These are phyloP conservation scores for Ustilago nuda DNA, from an alignment of 1,284 basidiomycete genomes.

Conservation along the genomic window DNA sequence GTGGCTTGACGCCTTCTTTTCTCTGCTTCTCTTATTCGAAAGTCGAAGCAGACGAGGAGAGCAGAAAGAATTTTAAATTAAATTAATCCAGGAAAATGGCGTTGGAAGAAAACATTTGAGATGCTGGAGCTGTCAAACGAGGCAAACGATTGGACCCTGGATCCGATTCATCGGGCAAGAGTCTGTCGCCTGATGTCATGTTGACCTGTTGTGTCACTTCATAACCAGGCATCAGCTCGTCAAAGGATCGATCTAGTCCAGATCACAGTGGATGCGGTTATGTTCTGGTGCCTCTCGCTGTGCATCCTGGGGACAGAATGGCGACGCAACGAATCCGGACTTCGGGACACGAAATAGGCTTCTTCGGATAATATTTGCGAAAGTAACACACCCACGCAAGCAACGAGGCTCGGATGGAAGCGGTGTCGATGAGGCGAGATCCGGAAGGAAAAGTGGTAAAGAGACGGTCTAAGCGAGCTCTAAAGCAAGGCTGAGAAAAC, in stretches of 20 bases:
- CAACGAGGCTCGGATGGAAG: constrained; percentile 4
- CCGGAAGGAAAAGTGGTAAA: neutral
- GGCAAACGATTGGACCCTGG: constrained; percentile 11
- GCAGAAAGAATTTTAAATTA: constrained; percentile 5
- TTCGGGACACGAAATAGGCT: constrained; percentile 7
- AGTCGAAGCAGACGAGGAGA: neutral
- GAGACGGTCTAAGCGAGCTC: constrained; percentile 6
- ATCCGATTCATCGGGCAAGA: neutral
- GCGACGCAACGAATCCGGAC: constrained; percentile 13
- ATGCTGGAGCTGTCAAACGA: constrained; percentile 4
- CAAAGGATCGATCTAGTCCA: neutral
- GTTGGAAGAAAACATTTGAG: neutral
- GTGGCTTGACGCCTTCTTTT: constrained; percentile 28
- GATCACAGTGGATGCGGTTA: neutral
- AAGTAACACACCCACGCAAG: neutral
- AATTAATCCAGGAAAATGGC: neutral
- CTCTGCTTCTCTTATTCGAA: neutral
- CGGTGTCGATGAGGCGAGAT: constrained; percentile 6
- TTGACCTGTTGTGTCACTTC: neutral
- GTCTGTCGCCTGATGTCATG: neutral
- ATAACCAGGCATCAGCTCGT: neutral
- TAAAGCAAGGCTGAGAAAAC: constrained; percentile 1
- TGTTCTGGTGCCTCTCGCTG: neutral
- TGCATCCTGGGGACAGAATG: neutral
- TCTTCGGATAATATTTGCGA: constrained; percentile 18